These are phyloP conservation scores for Brettanomyces anomalus DNA, from an alignment of 805 yeast species.

Conservation along the genomic window DNA sequence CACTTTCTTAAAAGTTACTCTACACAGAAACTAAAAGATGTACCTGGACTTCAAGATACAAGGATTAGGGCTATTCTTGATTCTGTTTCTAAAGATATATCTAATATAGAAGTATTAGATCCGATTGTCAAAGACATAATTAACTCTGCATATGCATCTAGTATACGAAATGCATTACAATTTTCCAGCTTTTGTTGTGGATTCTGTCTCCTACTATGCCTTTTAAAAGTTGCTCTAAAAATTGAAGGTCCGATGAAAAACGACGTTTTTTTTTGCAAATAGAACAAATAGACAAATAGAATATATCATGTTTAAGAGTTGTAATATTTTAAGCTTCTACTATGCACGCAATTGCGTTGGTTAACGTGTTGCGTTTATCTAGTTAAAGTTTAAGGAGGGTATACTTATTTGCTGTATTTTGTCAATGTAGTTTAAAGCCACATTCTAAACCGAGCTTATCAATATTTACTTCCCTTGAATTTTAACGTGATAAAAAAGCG, in stretches of 20 bases:
- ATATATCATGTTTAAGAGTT: too few relatives aligned
- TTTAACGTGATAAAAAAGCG: too few relatives aligned
- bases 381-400: too few relatives aligned
- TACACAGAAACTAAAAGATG: background rate
- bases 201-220: background rate
- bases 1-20: conserved; percentile 2
- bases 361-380: too few relatives aligned
- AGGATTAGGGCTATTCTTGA: background rate
- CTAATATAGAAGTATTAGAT: background rate
- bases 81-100: background rate
- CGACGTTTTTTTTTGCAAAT: too few relatives aligned
- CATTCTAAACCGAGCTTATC: too few relatives aligned
- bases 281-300: too few relatives aligned
- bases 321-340: too few relatives aligned
- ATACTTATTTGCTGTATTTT: too few relatives aligned
- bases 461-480: too few relatives aligned
- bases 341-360: too few relatives aligned
- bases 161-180: background rate
- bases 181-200: background rate
- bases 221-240: background rate
- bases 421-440: too few relatives aligned
- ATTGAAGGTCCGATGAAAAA: background rate
- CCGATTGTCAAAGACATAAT: background rate
- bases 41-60: background rate
- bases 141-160: background rate